phyloP scores from a whole-genome alignment of 805 yeast species.

The Yamadazyma akitaensis region DNA sequence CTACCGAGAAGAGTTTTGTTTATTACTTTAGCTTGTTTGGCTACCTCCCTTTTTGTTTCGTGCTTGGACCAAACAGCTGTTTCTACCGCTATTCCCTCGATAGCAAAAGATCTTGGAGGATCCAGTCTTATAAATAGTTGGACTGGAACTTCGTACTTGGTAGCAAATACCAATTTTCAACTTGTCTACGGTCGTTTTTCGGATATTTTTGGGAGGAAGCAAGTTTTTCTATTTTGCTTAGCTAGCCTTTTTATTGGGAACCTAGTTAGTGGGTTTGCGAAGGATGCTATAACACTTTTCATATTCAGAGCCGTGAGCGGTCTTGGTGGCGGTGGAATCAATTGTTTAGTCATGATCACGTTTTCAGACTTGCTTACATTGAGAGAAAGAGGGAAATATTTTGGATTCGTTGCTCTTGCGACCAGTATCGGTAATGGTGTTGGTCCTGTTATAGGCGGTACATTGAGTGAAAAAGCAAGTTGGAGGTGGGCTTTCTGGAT shows the following conservation, averaged over 20 bases:
- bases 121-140: constrained; percentile 46
- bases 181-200: constrained; percentile 70
- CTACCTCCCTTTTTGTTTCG: constrained; percentile 25
- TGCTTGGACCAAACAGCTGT: constrained; percentile 47
- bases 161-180: constrained; percentile 71
- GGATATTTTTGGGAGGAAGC: constrained; percentile 59
- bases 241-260: constrained; percentile 44
- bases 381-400: constrained; percentile 50
- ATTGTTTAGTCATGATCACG: constrained; percentile 49
- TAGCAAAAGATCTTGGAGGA: constrained; percentile 43
- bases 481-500: constrained; percentile 14
- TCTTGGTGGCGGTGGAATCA: constrained; percentile 59
- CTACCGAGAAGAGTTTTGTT: constrained; percentile 8
- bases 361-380: constrained; percentile 55
- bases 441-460: constrained; percentile 45
- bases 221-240: constrained; percentile 43
- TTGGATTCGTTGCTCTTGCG: constrained; percentile 50
- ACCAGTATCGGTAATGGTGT: constrained; percentile 49
- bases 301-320: constrained; percentile 55
- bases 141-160: constrained; percentile 69
- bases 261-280: constrained; percentile 41
- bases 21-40: constrained; percentile 9
- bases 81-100: constrained; percentile 43
- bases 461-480: constrained; percentile 7
- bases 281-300: constrained; percentile 41